A percentile compares a stretch with the other conserved stretches of the same genome.
These are phyloP conservation scores for Xylaria grammica DNA, from an alignment of 495 filamentous ascomycete genomes.

Conservation along the genomic window DNA sequence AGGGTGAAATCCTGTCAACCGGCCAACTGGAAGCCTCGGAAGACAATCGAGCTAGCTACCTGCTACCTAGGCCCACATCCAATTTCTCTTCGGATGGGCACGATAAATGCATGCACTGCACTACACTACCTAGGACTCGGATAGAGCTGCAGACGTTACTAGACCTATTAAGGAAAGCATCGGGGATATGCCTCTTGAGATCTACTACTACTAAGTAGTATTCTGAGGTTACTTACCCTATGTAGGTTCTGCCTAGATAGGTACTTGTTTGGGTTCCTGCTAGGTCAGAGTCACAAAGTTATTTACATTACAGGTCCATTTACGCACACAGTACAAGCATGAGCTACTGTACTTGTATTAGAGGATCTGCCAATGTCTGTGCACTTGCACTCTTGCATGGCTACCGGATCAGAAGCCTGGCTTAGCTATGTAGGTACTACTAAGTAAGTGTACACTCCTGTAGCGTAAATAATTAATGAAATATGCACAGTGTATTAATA, in stretches of 20 bases:
- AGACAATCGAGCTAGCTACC: background rate
- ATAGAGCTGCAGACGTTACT: background rate
- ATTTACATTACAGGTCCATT: background rate
- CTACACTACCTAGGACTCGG: background rate
- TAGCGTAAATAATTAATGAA: background rate
- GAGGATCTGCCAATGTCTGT: background rate
- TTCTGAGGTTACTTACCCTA: too few relatives aligned
- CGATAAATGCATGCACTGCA: background rate
- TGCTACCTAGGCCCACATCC: slow-evolving; percentile 9
- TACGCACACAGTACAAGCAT: background rate
- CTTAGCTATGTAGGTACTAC: too few relatives aligned
- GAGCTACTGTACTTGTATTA: background rate
- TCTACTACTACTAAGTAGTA: background rate
- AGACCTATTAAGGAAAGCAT: background rate
- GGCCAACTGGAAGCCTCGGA: slow-evolving; percentile 25
- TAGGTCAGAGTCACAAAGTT: background rate
- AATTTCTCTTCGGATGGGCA: slow-evolving; percentile 20
- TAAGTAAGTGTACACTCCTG: background rate
- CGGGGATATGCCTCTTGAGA: background rate
- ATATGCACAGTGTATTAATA: too few relatives aligned
- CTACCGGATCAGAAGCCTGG: too few relatives aligned
- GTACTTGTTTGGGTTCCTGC: too few relatives aligned
- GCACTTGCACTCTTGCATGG: background rate
- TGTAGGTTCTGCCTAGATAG: too few relatives aligned
- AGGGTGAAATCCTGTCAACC: background rate